Evolutionary conservation across 345 rosid genomes (phyloP).

Genomic region (Combretum micranthum): DNA sequence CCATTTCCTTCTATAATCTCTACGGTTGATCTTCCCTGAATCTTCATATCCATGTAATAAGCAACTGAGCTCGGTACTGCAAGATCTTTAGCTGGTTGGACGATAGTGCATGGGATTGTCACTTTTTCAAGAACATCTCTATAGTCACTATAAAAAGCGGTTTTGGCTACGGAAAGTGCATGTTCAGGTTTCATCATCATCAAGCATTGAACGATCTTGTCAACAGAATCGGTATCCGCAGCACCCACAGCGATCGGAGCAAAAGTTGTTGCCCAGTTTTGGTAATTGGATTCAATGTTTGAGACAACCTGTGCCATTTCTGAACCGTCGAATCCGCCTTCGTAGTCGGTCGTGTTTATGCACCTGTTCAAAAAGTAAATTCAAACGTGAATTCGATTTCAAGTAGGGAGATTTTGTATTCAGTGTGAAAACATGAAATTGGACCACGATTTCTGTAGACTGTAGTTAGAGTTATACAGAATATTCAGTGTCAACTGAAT

Average conservation of each 20-base stretch:
- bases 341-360: slow-evolving; percentile 8
- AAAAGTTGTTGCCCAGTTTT: slow-evolving; percentile 6
- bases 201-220: slow-evolving; percentile 4
- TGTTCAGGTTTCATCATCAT: slow-evolving; percentile 11
- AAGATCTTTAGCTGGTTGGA: slow-evolving; percentile 10
- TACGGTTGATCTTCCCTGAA: slow-evolving; percentile 6
- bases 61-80: slow-evolving; percentile 10
- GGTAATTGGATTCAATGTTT: slow-evolving; percentile 11
- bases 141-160: slow-evolving; percentile 9
- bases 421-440: too few relatives aligned
- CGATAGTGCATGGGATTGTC: slow-evolving; percentile 9
- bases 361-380: slow-evolving; percentile 4
- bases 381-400: too few relatives aligned
- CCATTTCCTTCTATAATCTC: slow-evolving; percentile 6
- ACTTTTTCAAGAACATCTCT: slow-evolving; percentile 10
- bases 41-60: slow-evolving; percentile 10
- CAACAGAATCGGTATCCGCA: slow-evolving; percentile 8
- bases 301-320: slow-evolving; percentile 8
- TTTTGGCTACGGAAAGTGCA: slow-evolving; percentile 3
- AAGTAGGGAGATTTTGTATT: too few relatives aligned
- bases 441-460: too few relatives aligned
- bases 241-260: slow-evolving; percentile 1
- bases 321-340: slow-evolving; percentile 15
- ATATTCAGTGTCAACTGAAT: too few relatives aligned
- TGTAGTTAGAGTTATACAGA: too few relatives aligned